Evolutionary conservation across 192 early-diverging fungal genomes (phyloP).

Genomic region (Obelidium mucronatum): DNA sequence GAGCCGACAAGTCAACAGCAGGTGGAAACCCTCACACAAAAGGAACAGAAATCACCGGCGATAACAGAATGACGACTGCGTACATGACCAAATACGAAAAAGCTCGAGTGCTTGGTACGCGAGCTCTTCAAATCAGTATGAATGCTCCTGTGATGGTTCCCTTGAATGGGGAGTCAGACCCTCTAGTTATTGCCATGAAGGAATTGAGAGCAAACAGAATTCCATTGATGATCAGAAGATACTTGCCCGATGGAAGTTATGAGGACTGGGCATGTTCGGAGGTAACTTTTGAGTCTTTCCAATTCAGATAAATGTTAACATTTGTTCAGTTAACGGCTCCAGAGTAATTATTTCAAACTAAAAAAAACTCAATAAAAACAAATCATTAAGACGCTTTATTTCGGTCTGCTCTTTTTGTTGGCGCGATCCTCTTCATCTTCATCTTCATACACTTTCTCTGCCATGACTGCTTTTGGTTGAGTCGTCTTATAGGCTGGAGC

Average conservation of each 20-base stretch:
- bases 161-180: constrained; percentile 91
- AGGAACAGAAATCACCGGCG: constrained; percentile 65
- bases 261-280: constrained; percentile 96
- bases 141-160: constrained; percentile 99
- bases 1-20: background rate
- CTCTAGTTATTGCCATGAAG: constrained; percentile 92
- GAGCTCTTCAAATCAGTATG: constrained; percentile 97
- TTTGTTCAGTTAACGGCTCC: background rate
- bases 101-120: constrained; percentile 63
- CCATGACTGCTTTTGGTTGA: constrained; percentile 77
- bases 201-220: constrained; percentile 93
- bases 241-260: constrained; percentile 90
- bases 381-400: background rate
- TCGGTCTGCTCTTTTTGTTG: constrained; percentile 55
- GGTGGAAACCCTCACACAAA: constrained; percentile 24
- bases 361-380: background rate
- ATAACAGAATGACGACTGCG: constrained; percentile 88
- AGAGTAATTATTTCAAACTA: background rate
- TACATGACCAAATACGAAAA: constrained; percentile 99
- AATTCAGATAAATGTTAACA: too few species aligned
- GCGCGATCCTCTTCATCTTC: constrained; percentile 62
- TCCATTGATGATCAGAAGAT: constrained; percentile 90
- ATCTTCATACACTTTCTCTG: constrained; percentile 67
- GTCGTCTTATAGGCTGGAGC: constrained; percentile 79
- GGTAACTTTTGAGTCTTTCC: too few species aligned